Conservation (phyloP, 805 yeast genomes). For the Metschnikowia aberdeeniae region DNA sequence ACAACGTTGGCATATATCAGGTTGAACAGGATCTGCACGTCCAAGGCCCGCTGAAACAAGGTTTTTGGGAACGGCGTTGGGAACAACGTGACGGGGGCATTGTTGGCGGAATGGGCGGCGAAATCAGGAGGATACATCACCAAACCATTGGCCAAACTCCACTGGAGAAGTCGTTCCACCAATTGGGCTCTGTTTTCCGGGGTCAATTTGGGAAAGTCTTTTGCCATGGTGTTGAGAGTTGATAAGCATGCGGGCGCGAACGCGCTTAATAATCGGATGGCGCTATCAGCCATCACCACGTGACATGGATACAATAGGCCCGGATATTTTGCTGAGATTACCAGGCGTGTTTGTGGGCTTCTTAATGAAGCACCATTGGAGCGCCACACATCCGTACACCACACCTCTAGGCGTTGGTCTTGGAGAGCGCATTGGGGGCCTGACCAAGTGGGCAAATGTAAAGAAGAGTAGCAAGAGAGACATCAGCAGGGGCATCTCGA, state of each 20-base stretch:
- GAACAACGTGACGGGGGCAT: slow-evolving; percentile 84
- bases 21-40: slow-evolving; percentile 66
- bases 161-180: slow-evolving; percentile 56
- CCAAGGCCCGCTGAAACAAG: slow-evolving; percentile 63
- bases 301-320: no score
- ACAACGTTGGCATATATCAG: slow-evolving; percentile 70
- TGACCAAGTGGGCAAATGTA: no score
- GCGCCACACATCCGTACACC: no score
- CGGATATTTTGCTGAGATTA: no score
- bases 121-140: slow-evolving; percentile 71
- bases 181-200: slow-evolving; percentile 27
- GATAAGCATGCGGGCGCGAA: neutral
- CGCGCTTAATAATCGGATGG: slow-evolving; percentile 2
- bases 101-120: slow-evolving; percentile 39
- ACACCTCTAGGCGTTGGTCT: no score
- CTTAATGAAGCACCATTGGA: no score
- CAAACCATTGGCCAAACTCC: slow-evolving; percentile 76
- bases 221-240: slow-evolving; percentile 14
- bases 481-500: no score
- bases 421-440: no score
- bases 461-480: no score
- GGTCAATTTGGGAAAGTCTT: slow-evolving; percentile 33
- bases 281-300: no score
- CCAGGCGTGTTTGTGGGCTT: no score
- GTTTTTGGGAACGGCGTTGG: slow-evolving; percentile 83